Evolutionary conservation across 139 green algal genomes (phyloP).

Genomic region (Zygnema cylindricum): DNA sequence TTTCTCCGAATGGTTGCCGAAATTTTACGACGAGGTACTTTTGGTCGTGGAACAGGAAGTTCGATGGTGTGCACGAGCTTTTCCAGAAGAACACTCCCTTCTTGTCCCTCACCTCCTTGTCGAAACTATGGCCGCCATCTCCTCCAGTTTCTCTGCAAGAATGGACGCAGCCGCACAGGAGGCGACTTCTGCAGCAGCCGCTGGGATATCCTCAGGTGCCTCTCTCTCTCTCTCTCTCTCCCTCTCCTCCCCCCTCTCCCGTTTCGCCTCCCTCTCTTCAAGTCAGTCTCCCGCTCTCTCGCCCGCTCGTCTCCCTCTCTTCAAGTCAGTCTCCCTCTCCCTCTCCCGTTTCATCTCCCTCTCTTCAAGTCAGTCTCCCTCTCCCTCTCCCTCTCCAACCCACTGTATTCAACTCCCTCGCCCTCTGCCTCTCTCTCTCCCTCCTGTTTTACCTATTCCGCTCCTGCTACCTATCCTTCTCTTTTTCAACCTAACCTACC

Average conservation of each 20-base stretch:
- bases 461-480: no score
- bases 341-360: not conserved
- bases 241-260: no score
- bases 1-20: conserved; percentile 69
- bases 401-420: conserved; percentile 3
- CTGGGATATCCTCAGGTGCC: no score
- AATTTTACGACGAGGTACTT: conserved; percentile 76
- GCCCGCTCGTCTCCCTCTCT: not conserved
- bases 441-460: not conserved
- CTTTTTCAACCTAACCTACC: no score
- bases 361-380: no score
- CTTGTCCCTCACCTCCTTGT: conserved; percentile 63
- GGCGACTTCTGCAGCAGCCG: not conserved
- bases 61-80: conserved; percentile 65
- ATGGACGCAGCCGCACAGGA: conserved; percentile 31
- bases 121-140: conserved; percentile 40
- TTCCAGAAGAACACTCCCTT: conserved; percentile 36
- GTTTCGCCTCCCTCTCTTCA: not conserved
- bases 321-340: not conserved
- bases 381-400: not conserved
- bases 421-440: not conserved
- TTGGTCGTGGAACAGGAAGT: conserved; percentile 68
- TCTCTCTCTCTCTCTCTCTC: no score
- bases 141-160: conserved; percentile 38
- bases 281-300: not conserved